Conservation (phyloP, 2,329 filamentous ascomycete species). For the Ophiosphaerella korrae region DNA sequence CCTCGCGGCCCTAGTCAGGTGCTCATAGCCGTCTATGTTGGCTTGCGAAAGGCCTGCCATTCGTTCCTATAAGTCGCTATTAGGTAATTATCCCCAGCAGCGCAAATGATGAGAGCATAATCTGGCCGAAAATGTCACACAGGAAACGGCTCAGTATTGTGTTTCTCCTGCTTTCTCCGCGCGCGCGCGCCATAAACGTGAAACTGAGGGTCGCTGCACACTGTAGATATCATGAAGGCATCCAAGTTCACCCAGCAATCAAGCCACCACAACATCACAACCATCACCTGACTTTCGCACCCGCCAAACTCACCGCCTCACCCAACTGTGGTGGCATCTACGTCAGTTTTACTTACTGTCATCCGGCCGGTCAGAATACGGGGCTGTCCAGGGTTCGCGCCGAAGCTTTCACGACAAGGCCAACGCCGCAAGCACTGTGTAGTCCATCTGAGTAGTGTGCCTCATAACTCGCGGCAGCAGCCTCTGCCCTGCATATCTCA, state of each 20-base stretch:
- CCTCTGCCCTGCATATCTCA: conserved; percentile 29
- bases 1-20: conserved; percentile 25
- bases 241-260: background rate
- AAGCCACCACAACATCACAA: background rate
- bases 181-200: conserved; percentile 16
- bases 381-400: no score
- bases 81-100: conserved; percentile 43
- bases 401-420: background rate
- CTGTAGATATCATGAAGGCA: background rate
- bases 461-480: background rate
- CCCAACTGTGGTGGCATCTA: background rate
- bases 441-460: background rate
- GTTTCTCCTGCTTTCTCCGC: conserved; percentile 46
- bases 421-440: background rate
- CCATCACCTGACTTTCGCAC: background rate
- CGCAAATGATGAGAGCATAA: conserved; percentile 31
- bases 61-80: conserved; percentile 38
- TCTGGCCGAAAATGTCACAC: conserved; percentile 33
- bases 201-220: conserved; percentile 11
- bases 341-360: no score
- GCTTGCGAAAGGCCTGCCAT: conserved; percentile 40
- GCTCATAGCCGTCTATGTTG: conserved; percentile 23
- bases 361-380: no score
- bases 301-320: background rate
- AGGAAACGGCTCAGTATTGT: conserved; percentile 21